phyloP scores from a whole-genome alignment of 2,329 filamentous ascomycete species.

The Cladosporium oxysporum region DNA sequence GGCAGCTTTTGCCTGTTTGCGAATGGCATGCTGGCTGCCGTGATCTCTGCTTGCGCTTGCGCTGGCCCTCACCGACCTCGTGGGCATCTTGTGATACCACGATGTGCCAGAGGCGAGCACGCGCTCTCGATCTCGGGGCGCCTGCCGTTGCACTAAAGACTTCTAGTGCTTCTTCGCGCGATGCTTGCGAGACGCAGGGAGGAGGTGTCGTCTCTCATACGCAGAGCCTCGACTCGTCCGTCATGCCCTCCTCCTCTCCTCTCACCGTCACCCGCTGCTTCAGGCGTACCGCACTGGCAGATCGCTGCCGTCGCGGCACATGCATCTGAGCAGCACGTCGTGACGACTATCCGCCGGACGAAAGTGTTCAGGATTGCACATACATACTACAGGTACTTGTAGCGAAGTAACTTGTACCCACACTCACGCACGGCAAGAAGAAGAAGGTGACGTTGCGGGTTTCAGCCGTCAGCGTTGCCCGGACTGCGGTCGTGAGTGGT shows the following conservation, averaged over 20 bases:
- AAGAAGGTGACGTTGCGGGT: slow-evolving; percentile 13
- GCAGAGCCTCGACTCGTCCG: background rate
- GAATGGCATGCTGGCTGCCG: slow-evolving; percentile 8
- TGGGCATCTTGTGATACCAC: slow-evolving; percentile 1
- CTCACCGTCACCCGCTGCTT: slow-evolving; percentile 12
- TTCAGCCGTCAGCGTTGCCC: slow-evolving; percentile 14
- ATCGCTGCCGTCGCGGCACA: slow-evolving; percentile 3
- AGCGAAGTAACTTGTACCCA: slow-evolving; percentile 9
- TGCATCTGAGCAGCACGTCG: slow-evolving; percentile 4
- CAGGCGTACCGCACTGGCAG: slow-evolving; percentile 1
- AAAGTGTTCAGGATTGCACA: background rate
- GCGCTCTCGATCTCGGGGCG: slow-evolving; percentile 2
- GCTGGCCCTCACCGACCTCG: background rate
- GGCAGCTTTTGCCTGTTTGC: slow-evolving; percentile 4
- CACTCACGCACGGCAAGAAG: background rate
- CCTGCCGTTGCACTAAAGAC: slow-evolving; percentile 2
- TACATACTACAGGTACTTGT: slow-evolving; percentile 6
- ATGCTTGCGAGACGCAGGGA: background rate
- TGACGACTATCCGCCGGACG: slow-evolving; percentile 8
- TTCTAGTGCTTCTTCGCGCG: slow-evolving; percentile 15
- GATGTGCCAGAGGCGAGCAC: slow-evolving; percentile 11
- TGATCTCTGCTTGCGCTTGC: background rate
- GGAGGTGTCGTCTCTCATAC: background rate
- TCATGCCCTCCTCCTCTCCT: background rate
- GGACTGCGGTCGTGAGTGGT: slow-evolving; percentile 10